Evolutionary conservation across 2,329 filamentous ascomycete genomes (phyloP), one percentile per base, ranked within the genome.

Genomic region (Phoma sp.): DNA sequence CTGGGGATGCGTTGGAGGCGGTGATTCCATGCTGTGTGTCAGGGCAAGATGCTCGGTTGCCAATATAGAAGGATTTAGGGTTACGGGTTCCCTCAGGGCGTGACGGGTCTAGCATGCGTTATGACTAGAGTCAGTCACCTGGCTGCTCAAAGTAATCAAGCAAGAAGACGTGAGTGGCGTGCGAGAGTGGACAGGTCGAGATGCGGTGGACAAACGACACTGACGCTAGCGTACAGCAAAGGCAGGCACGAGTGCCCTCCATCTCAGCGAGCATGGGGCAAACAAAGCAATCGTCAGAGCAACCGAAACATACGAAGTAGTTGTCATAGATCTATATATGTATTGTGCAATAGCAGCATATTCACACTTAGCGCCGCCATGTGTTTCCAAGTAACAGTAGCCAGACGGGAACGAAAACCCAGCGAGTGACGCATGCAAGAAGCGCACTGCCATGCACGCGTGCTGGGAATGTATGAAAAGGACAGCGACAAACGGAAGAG

Each of bases 381-480:
- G 46, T 55, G 25, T 50, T 52, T 41, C 50, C 38, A 23, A 42
- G 27, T 30, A 55, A 45, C 13, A 32, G 36, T 41, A 44, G 22
- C 23, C 52, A 35, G 27, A 45, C n/a, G 5, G 13, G 10, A 30
- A 41, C 7, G 29, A 36, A 30, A 50, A 51, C 30, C 30, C 40
- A 35, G 44, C 29, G 48, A 43, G 9, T 29, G 23, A 57, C 40
- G 33, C 54, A 64, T 66, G 60, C 64, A 64, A 66, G 47, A 60
- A 64, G 64, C 64, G 64, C 64, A 47, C 64, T 66, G 64, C 64
- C 58, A 57, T 61, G 58, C 58, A 66, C 63, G 64, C 60, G 55
- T 50, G 50, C 46, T 5, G 43, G 44, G 54, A 47, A 43, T 44
- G 45, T 59, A 54, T 43, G 47, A 53, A 58, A 60, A 52, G 23